phyloP scores from a whole-genome alignment of 192 early-diverging fungal species.

The Mortierella claussenii region DNA sequence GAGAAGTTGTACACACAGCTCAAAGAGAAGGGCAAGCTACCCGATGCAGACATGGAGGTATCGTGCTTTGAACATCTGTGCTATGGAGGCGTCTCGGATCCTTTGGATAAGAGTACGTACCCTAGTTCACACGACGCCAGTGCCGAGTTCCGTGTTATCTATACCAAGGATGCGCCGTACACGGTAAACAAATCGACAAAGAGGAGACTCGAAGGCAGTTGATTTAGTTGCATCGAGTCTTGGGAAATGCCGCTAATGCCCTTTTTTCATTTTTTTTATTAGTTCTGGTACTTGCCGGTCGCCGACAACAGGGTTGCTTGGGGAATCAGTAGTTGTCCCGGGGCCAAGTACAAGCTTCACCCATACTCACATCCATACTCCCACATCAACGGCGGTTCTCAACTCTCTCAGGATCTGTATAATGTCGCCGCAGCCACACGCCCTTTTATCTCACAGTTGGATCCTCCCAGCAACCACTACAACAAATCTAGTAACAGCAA shows the following conservation, averaged over 20 bases:
- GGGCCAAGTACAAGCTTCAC: no score
- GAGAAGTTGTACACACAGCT: constrained; percentile 22
- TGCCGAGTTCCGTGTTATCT: constrained; percentile 14
- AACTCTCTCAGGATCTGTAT: no score
- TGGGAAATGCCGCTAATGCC: no score
- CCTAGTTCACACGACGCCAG: constrained; percentile 7
- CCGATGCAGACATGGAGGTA: constrained; percentile 23
- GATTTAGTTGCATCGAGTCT: no score
- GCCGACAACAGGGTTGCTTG: constrained; percentile 18
- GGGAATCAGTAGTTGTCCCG: constrained; percentile 18
- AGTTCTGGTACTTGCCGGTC: constrained; percentile 45
- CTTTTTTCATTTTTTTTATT: not conserved
- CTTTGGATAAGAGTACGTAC: constrained; percentile 22
- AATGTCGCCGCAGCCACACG: no score
- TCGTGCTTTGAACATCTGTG: constrained; percentile 11
- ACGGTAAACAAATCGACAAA: constrained; percentile 13
- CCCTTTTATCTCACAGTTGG: no score
- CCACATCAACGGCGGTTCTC: no score
- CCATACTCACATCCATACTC: no score
- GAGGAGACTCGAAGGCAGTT: no score
- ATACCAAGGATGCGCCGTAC: constrained; percentile 27
- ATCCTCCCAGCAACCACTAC: no score
- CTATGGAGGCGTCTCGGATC: constrained; percentile 9
- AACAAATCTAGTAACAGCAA: no score
- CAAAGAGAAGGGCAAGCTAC: constrained; percentile 7